Percentiles rank a stretch among this genome's conserved stretches.
Evolutionary conservation across 345 rosid genomes (phyloP).

Genomic region (Eucalyptus cladocalyx): DNA sequence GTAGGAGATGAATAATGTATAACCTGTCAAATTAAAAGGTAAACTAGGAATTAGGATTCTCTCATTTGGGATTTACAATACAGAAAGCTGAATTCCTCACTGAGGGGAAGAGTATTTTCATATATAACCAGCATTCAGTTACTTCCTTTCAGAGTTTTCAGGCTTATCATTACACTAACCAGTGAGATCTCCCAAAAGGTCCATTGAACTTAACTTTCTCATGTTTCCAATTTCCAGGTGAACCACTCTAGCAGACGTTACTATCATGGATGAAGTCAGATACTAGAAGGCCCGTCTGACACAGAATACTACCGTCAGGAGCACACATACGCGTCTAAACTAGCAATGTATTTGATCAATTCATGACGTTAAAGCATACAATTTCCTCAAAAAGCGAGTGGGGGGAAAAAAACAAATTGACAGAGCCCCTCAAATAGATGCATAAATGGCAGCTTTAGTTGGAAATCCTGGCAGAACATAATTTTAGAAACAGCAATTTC

Average conservation of each 20-base stretch:
- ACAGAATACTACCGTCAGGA: not conserved
- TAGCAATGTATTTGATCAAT: not conserved
- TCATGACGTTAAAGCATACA: not conserved
- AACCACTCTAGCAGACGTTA: not conserved
- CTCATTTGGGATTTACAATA: not conserved
- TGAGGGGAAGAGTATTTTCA: not conserved
- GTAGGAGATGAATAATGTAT: constrained; percentile 62
- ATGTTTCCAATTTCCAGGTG: not conserved
- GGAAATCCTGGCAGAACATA: not conserved
- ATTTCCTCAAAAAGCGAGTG: not conserved
- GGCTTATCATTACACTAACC: not conserved
- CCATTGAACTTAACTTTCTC: not conserved
- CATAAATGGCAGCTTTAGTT: not conserved
- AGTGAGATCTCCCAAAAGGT: not conserved
- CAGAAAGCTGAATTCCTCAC: not conserved
- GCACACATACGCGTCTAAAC: not conserved
- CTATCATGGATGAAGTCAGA: not conserved
- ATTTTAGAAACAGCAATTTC: not conserved
- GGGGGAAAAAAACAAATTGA: not conserved
- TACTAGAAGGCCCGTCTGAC: not conserved
- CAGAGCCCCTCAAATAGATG: not conserved
- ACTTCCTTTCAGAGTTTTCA: not conserved
- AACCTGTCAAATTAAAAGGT: constrained; percentile 22
- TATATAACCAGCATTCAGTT: not conserved
- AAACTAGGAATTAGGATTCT: not conserved